Evolutionary conservation across 2,329 filamentous ascomycete genomes (phyloP).

Genomic region (Scorias spongiosa): DNA sequence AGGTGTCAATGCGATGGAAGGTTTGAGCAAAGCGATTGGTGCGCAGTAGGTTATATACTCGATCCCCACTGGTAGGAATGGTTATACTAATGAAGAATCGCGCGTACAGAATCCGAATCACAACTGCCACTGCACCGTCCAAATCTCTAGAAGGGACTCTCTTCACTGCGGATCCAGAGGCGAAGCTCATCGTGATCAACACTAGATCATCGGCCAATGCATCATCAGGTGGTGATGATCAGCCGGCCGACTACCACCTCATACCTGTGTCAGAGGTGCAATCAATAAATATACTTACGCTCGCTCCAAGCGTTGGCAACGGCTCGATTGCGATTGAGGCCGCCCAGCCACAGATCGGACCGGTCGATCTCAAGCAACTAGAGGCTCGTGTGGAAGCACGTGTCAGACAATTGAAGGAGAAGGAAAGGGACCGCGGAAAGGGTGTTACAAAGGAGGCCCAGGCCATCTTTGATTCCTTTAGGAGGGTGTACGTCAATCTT

Average conservation of each 20-base stretch:
- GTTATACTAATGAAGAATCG: neutral
- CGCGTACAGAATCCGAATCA: slow-evolving; percentile 40
- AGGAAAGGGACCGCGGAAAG: slow-evolving; percentile 43
- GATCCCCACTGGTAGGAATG: neutral
- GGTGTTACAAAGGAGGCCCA: slow-evolving; percentile 47
- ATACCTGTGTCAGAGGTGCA: slow-evolving; percentile 45
- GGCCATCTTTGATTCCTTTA: slow-evolving; percentile 47
- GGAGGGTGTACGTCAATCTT: slow-evolving; percentile 32
- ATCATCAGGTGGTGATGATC: slow-evolving; percentile 12
- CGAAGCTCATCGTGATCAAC: slow-evolving; percentile 47
- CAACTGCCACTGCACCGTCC: slow-evolving; percentile 33
- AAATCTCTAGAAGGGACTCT: slow-evolving; percentile 45
- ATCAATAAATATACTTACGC: slow-evolving; percentile 38
- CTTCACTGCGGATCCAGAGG: slow-evolving; percentile 45
- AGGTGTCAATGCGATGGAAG: slow-evolving; percentile 32
- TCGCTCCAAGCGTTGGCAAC: slow-evolving; percentile 21
- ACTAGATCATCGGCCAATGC: slow-evolving; percentile 29
- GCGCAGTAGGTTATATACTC: slow-evolving; percentile 35
- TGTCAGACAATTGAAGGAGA: slow-evolving; percentile 40
- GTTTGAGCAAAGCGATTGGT: slow-evolving; percentile 45
- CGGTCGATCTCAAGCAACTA: slow-evolving; percentile 40
- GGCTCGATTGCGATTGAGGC: slow-evolving; percentile 29
- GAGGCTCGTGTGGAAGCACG: slow-evolving; percentile 40
- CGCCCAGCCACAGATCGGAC: slow-evolving; percentile 29
- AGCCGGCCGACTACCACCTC: slow-evolving; percentile 43